These are phyloP conservation scores for Yamadazyma trypodendri DNA, from an alignment of 1,139 yeast genomes.

Conservation along the genomic window DNA sequence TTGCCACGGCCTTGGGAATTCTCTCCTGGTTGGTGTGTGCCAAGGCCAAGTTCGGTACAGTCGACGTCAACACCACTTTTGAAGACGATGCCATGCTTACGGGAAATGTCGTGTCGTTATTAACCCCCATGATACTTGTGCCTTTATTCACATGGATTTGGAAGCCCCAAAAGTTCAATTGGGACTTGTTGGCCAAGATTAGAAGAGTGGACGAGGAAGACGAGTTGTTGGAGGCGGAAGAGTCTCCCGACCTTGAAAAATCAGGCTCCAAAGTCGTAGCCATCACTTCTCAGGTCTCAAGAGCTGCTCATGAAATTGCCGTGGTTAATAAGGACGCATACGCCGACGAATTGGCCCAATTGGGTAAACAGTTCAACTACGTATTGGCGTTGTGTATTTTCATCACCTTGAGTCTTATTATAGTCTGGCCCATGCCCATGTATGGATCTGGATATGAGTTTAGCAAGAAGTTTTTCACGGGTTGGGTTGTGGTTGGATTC, in stretches of 20 bases:
- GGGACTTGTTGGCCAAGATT: conserved; percentile 57
- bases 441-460: conserved; percentile 73
- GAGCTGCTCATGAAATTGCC: conserved; percentile 46
- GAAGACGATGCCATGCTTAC: conserved; percentile 80
- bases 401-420: conserved; percentile 58
- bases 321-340: conserved; percentile 30
- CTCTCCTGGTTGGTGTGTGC: conserved; percentile 68
- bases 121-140: conserved; percentile 67
- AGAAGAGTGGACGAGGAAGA: conserved; percentile 62
- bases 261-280: conserved; percentile 27
- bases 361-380: conserved; percentile 51
- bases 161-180: conserved; percentile 74
- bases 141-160: conserved; percentile 65
- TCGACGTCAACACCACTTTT: conserved; percentile 66
- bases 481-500: conserved; percentile 76
- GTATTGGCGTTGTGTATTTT: conserved; percentile 56
- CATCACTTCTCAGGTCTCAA: conserved; percentile 34
- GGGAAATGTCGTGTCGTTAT: conserved; percentile 80
- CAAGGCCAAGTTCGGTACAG: conserved; percentile 48
- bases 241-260: conserved; percentile 10
- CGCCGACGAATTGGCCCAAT: conserved; percentile 36
- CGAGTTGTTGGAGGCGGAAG: conserved; percentile 48
- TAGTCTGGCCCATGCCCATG: conserved; percentile 90
- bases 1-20: conserved; percentile 61
- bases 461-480: conserved; percentile 71